Base-by-base conservation (phyloP, 192 early-diverging fungal species). In the Linderina pennispora region DNA sequence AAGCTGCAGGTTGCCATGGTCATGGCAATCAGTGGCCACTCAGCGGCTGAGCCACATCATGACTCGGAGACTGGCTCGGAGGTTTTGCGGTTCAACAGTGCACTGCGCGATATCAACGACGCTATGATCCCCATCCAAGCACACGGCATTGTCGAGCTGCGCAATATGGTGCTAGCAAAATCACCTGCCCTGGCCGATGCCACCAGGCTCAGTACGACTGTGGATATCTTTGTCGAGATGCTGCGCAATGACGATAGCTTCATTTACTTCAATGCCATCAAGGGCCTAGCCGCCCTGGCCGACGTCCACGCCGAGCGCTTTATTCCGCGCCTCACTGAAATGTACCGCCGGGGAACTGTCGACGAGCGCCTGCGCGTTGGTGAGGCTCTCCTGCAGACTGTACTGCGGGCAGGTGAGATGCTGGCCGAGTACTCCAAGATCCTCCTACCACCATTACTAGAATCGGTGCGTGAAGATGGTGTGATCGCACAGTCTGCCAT, bases 261-360 rank as follows among this genome's bases (percentile, higher is more conserved):
- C 56, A 82, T 95, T 23, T 92, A 98, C 47, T 76, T 98, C 23
- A 95, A 95, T 64, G 90, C 92, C 7, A 78, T 98, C 44, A 87
- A 88, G 44, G 89, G 91, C 2, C 72, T 94, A 8, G 73, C 87
- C 4, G 76, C 91, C 1, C 55, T 95, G 19, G 85, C 90, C 0
- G 94, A 98, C 53, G 72, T 77, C 14, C 82, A 92, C 45, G 88
- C 89, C 11, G 57, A 74, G 23, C 53, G 59, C 28, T 86, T 87
- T 40, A 74, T 98, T 35, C 53, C 54, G 19, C 77, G 76, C 40
- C 74, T 98, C 17, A 73, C 83, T 15, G 33, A 32, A 8, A 78
- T 90, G 40, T 98, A 98, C 63, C 43, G 46, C 0, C 49, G 56
- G 0, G 40, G 73, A 22, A 50, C 53, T 1, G 16, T 89, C 19